phyloP scores from a whole-genome alignment of 2,329 filamentous ascomycete species.

The Colletotrichum navitas region DNA sequence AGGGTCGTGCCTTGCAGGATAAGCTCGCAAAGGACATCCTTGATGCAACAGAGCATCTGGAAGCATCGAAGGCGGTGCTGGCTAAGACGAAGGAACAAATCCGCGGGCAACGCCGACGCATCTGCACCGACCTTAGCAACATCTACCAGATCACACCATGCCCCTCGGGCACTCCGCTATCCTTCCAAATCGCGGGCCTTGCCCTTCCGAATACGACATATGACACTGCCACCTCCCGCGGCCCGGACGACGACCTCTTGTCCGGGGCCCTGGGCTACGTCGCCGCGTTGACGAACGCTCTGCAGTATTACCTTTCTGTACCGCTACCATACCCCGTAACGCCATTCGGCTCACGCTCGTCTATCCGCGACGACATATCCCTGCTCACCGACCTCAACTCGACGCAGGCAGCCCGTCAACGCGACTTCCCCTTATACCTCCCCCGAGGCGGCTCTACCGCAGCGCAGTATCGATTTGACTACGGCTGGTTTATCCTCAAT shows the following conservation, averaged over 20 bases:
- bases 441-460: constrained; percentile 70
- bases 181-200: constrained; percentile 86
- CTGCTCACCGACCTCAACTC: constrained; percentile 57
- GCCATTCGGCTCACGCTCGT: constrained; percentile 79
- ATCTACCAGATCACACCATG: constrained; percentile 85
- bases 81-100: constrained; percentile 73
- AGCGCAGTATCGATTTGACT: constrained; percentile 92
- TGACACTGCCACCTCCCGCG: constrained; percentile 60
- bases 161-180: constrained; percentile 69
- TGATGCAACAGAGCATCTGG: constrained; percentile 70
- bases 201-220: constrained; percentile 85
- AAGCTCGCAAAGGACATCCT: constrained; percentile 71
- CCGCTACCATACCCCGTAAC: constrained; percentile 85
- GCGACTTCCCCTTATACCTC: constrained; percentile 84
- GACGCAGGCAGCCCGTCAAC: constrained; percentile 57
- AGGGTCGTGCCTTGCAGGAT: constrained; percentile 71
- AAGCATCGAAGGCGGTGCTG: constrained; percentile 66
- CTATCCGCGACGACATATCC: constrained; percentile 81
- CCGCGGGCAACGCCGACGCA: constrained; percentile 87
- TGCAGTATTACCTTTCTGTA: constrained; percentile 86
- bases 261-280: constrained; percentile 87
- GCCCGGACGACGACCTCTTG: constrained; percentile 73
- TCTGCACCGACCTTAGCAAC: constrained; percentile 83
- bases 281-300: constrained; percentile 77
- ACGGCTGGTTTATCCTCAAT: constrained; percentile 95